Evolutionary conservation across 106 monocot genomes (phyloP), one percentile per base, ranked within the genome.

Genomic region (Dioscorea alata): DNA sequence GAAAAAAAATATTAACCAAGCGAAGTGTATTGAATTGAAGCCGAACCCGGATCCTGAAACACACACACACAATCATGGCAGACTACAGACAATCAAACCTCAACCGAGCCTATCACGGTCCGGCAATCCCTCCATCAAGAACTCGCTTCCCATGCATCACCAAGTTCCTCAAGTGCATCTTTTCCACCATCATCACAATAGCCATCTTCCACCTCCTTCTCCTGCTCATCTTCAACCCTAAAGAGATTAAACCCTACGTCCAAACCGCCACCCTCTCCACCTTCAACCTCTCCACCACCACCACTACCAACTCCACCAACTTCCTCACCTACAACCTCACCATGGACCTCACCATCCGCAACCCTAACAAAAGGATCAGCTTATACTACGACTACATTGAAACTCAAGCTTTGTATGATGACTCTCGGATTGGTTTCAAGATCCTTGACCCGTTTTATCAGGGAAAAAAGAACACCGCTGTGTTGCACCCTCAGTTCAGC

Each of bases 331-430:
- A 77, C 66, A 54, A 82, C 61, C 64, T 89, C 56, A 63, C 59
- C 22, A 19, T 78, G n/a, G 23, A 66, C 49, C 23, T 66, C 49
- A 48, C 50, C 32, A 64, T 78, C 13, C 21, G n/a, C n/a, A n/a
- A n/a, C n/a, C n/a, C n/a, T n/a, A n/a, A n/a, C n/a, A n/a, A n/a
- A n/a, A n/a, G n/a, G 42, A 76, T 89, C 57, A 35, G 74, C 24
- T 57, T 85, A 33, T 71, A 71, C 76, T 90, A 86, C 78, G 86
- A 90, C 68, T 24, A 33, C 34, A 68, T 90, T 52, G 73, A 90
- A 56, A 63, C 73, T 31, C 66, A 66, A 67, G 86, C 86, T 28
- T 18, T 72, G 19, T 89, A 83, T 80, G 54, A 75, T 42, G 53
- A 23, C 49, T 77, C 81, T 32, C 89, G 58, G 31, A 16, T 53